Conservation (phyloP, 495 filamentous ascomycete species). For the Lentithecium fluviatile region DNA sequence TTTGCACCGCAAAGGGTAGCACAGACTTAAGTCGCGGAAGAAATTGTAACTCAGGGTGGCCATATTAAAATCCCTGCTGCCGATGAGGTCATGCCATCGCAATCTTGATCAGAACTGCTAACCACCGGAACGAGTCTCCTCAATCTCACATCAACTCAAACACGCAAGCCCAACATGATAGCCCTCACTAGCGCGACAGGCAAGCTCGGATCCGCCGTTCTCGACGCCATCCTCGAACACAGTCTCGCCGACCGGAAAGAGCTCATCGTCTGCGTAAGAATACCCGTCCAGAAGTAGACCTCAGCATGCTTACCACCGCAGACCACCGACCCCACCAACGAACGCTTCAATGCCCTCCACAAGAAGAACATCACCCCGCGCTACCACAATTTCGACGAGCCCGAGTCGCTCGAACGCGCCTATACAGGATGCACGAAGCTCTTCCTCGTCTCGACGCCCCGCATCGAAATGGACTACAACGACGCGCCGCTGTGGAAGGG, state of each 20-base stretch:
- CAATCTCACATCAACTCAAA: not conserved
- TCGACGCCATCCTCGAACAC: conserved; percentile 45
- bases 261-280: conserved; percentile 41
- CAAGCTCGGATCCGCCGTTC: conserved; percentile 48
- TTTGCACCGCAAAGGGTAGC: too few species aligned
- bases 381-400: conserved; percentile 41
- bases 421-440: conserved; percentile 48
- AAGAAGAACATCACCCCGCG: conserved; percentile 12
- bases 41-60: too few species aligned
- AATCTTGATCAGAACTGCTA: not conserved
- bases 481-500: conserved; percentile 40
- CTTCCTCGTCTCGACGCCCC: conserved; percentile 53
- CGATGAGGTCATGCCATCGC: conserved; percentile 13
- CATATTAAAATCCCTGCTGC: not conserved
- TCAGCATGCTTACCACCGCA: too few species aligned
- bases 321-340: conserved; percentile 15
- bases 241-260: conserved; percentile 37
- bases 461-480: conserved; percentile 40
- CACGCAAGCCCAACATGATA: conserved; percentile 28
- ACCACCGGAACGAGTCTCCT: not conserved
- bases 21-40: too few species aligned
- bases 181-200: conserved; percentile 48
- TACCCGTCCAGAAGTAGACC: not conserved
- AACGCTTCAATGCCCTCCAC: conserved; percentile 12
- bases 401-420: conserved; percentile 33